Evolutionary conservation across 2,329 filamentous ascomycete genomes (phyloP).

Genomic region (Claviceps sp.): DNA sequence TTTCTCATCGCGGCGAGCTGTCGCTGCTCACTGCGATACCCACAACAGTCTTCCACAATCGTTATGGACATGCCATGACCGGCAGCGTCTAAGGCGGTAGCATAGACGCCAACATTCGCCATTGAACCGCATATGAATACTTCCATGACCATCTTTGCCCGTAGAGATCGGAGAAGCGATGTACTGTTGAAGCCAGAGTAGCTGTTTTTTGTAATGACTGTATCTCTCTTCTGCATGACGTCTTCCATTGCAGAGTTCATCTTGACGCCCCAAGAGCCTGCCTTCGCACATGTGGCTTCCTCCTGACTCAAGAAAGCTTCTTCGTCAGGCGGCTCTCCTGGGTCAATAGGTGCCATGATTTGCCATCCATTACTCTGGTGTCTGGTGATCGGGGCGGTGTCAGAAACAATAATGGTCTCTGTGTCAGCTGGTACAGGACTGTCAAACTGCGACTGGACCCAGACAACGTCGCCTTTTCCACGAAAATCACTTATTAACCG

Average conservation of each 20-base stretch:
- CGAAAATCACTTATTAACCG: slow-evolving; percentile 62
- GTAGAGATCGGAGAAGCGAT: slow-evolving; percentile 58
- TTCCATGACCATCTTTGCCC: slow-evolving; percentile 79
- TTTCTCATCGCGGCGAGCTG: slow-evolving; percentile 58
- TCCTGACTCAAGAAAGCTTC: slow-evolving; percentile 35
- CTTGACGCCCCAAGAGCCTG: slow-evolving; percentile 31
- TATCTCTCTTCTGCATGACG: slow-evolving; percentile 34
- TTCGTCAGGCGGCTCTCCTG: slow-evolving; percentile 12
- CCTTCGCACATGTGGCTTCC: slow-evolving; percentile 29
- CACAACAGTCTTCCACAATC: slow-evolving; percentile 77
- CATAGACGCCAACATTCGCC: slow-evolving; percentile 79
- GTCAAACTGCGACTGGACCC: slow-evolving; percentile 68
- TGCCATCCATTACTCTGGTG: slow-evolving; percentile 8
- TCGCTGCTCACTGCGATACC: slow-evolving; percentile 56
- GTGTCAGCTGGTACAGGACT: slow-evolving; percentile 43
- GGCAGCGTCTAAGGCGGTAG: slow-evolving; percentile 82
- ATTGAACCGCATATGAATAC: slow-evolving; percentile 80
- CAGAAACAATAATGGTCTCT: slow-evolving; percentile 33
- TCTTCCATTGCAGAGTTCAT: slow-evolving; percentile 29
- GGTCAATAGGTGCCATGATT: background rate
- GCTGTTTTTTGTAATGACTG: slow-evolving; percentile 52
- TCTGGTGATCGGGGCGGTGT: slow-evolving; percentile 14
- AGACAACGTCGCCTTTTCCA: slow-evolving; percentile 58
- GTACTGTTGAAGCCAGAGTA: slow-evolving; percentile 81
- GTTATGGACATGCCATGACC: slow-evolving; percentile 80